Conservation (phyloP, 1,284 basidiomycete species). For the Pseudozyma flocculosa region DNA sequence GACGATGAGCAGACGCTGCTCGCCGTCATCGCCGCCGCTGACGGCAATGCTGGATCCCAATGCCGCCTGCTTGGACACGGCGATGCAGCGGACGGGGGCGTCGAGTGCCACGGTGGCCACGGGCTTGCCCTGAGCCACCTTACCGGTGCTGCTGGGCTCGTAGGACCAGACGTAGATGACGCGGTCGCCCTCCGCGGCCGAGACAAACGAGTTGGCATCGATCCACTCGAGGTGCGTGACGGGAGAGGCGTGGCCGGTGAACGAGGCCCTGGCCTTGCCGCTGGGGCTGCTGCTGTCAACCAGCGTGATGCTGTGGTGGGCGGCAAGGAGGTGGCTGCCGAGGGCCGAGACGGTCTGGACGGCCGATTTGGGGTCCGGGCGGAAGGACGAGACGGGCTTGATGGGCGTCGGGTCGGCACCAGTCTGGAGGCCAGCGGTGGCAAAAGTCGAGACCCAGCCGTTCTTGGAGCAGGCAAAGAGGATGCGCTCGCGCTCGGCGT, state of each 20-base stretch:
- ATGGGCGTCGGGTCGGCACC: slow-evolving; percentile 12
- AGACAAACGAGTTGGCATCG: slow-evolving; percentile 63
- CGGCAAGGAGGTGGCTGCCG: slow-evolving; percentile 22
- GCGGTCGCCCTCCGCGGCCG: slow-evolving; percentile 73
- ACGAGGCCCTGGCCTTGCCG: slow-evolving; percentile 15
- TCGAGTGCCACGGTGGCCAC: slow-evolving; percentile 58
- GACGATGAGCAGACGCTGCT: slow-evolving; percentile 57
- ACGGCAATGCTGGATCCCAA: too few relatives aligned
- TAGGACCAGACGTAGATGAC: slow-evolving; percentile 69
- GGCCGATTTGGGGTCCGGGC: slow-evolving; percentile 29
- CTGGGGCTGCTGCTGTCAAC: slow-evolving; percentile 12
- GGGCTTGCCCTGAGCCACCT: slow-evolving; percentile 18
- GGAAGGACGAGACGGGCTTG: slow-evolving; percentile 24
- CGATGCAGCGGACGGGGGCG: slow-evolving; percentile 55
- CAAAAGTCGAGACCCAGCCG: slow-evolving; percentile 38
- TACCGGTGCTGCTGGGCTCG: slow-evolving; percentile 57
- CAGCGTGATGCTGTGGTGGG: slow-evolving; percentile 44
- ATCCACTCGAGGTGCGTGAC: slow-evolving; percentile 49
- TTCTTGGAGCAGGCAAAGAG: slow-evolving; percentile 40
- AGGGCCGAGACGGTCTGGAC: slow-evolving; percentile 24
- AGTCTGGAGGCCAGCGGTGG: slow-evolving; percentile 23
- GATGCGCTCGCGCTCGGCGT: slow-evolving; percentile 8
- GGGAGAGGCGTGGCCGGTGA: slow-evolving; percentile 48
- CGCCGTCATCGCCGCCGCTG: neutral
- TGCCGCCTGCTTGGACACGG: slow-evolving; percentile 33